These are phyloP conservation scores for Rubus parviflorus DNA, from an alignment of 306 rosid genomes.

Conservation along the genomic window DNA sequence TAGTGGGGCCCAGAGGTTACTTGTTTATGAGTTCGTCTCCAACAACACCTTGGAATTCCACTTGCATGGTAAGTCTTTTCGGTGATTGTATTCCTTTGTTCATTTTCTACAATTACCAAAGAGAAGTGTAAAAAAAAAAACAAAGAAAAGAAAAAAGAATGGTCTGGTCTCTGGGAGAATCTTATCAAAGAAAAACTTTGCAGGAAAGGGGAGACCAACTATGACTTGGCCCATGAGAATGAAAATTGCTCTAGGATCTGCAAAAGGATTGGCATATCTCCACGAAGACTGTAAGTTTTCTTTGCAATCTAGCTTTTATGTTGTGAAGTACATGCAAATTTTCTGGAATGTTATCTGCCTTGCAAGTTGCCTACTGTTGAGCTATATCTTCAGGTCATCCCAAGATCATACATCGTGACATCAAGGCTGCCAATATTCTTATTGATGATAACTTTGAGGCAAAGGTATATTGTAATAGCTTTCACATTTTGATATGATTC, in stretches of 20 bases:
- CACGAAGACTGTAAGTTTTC: constrained; percentile 43
- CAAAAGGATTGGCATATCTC: constrained; percentile 48
- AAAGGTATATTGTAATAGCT: constrained; percentile 26
- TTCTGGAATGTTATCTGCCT: constrained; percentile 1
- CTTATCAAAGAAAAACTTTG: background rate
- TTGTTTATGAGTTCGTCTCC: constrained; percentile 60
- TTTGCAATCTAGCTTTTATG: background rate
- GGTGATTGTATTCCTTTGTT: background rate
- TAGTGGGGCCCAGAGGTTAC: constrained; percentile 49
- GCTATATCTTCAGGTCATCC: constrained; percentile 40
- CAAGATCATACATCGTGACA: constrained; percentile 45
- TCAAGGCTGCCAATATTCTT: constrained; percentile 46
- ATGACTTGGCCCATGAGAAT: constrained; percentile 38
- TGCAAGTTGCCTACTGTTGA: constrained; percentile 11
- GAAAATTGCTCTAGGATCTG: constrained; percentile 44
- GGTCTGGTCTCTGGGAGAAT: background rate
- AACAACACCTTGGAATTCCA: constrained; percentile 58
- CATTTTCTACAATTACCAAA: background rate
- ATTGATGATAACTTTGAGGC: constrained; percentile 36
- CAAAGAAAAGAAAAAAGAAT: background rate
- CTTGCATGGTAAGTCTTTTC: constrained; percentile 47
- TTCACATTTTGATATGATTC: constrained; percentile 1
- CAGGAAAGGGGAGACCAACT: constrained; percentile 38
- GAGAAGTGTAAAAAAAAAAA: too few species aligned
- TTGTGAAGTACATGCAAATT: background rate